These are phyloP conservation scores for Rhodosporidiobolus odoratus DNA, from an alignment of 768 basidiomycete species.

Conservation along the genomic window DNA sequence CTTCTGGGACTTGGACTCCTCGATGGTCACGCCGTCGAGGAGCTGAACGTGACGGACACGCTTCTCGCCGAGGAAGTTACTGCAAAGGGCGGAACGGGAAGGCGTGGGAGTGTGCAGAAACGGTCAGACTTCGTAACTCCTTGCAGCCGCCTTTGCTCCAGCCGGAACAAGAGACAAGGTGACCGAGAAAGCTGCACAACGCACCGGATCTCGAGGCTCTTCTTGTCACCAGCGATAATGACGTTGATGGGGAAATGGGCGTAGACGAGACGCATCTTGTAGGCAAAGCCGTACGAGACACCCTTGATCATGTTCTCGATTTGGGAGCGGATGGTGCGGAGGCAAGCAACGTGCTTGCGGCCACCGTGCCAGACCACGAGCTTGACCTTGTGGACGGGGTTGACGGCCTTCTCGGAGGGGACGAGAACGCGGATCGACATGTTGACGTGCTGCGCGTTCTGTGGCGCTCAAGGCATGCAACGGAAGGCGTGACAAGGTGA, in stretches of 20 bases:
- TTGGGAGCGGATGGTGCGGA: slow-evolving; percentile 88
- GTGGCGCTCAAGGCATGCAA: neutral
- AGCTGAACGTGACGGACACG: slow-evolving; percentile 86
- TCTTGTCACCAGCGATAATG: slow-evolving; percentile 65
- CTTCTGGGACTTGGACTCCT: slow-evolving; percentile 86
- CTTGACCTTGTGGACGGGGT: slow-evolving; percentile 59
- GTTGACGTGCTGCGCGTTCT: slow-evolving; percentile 80
- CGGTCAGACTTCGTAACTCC: too few relatives aligned
- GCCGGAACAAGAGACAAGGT: neutral
- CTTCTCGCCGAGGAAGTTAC: slow-evolving; percentile 52
- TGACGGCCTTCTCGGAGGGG: slow-evolving; percentile 56
- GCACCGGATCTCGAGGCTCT: slow-evolving; percentile 82
- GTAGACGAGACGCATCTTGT: slow-evolving; percentile 99
- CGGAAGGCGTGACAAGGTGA: neutral
- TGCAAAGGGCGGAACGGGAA: neutral
- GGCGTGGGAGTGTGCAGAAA: neutral
- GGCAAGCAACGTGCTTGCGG: slow-evolving; percentile 96
- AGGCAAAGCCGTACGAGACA: slow-evolving; percentile 97
- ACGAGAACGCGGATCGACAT: slow-evolving; percentile 64
- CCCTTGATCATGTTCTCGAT: slow-evolving; percentile 98
- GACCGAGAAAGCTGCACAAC: slow-evolving; percentile 45
- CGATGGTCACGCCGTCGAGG: slow-evolving; percentile 76
- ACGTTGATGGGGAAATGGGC: slow-evolving; percentile 99
- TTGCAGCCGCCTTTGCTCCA: too few relatives aligned
- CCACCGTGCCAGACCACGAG: slow-evolving; percentile 97